Evolutionary conservation across 176 grass and related monocot species (phyloP), one percentile per base, ranked within the genome.

Genomic region (Carex kokanica): DNA sequence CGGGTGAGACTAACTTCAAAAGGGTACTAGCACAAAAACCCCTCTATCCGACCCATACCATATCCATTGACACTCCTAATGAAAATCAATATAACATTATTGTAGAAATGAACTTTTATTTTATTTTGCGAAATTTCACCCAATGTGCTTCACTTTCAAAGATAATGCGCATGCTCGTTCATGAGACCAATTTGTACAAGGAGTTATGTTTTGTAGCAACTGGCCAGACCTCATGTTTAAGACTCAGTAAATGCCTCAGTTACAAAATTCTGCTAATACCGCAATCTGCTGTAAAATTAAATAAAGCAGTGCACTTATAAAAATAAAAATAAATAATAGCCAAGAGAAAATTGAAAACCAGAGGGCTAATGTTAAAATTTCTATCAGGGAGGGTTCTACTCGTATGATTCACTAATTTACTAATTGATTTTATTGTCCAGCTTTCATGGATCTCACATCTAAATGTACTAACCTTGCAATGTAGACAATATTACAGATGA

Each of bases 1-100:
- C 8, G 9, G 45, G 10, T 11, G 10, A 49, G 45, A 49, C 45
- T 11, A 49, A 49, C 45, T 49, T 49, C 45, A 12, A 49, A 49
- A 10, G 9, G 8, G 8, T 47, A 47, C 43, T 10, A 2, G 43
- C 9, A 47, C 9, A 47, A 47, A 47, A 47, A 47, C 43, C 10
- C 43, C 8, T 10, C 43, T 9, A 47, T 47, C 43, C 6, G 43
- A 47, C 8, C 45, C 45, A 2, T 49, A 49, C 45, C 45, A 2
- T 49, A 49, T 2, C 8, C 45, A 49, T 49, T 49, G 45, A 49
- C 45, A 49, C 45, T 49, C 9, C 45, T 49, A 25, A 29, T 6
- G 20, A 72, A 57, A 53, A 86, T 64, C 49, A 60, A 86, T 79
- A 78, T 47, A 84, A 62, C 18, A 78, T 80, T 84, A 60, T 21